Evolutionary conservation across 2,329 filamentous ascomycete species (phyloP), one percentile per base, ranked within the genome.

Genomic region (Bertia moriformis): DNA sequence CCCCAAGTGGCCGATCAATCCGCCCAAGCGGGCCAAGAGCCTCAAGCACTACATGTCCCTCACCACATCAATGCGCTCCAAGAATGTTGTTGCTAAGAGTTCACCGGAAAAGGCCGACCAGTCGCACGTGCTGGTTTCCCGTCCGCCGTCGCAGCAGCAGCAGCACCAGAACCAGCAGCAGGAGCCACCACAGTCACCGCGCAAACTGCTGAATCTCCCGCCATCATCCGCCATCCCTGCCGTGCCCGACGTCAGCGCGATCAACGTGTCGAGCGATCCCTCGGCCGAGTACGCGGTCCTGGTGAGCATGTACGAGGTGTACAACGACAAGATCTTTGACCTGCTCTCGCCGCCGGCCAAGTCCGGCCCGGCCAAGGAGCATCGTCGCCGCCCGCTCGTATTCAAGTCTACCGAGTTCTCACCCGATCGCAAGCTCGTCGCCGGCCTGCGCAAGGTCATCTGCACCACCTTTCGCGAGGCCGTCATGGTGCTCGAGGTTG

Each of bases 291-390:
- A 94, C 49, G 81, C 83, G 4, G 77, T 98, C 40, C 65, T 98
- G 10, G 70, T 98, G 17, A 94, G 87, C 40, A 98, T 98, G 88
- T 96, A 96, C 58, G 91, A 98, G 57, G 89, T 98, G 1, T 95
- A 98, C 64, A 98, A 96, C 53, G 89, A 98, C 60, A 79, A 88
- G 24, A 96, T 98, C 47, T 96, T 93, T 55, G 91, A 98, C 51
- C 74, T 98, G 0, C 66, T 98, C 1, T 83, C 81, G 0, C 72
- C 74, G 0, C 69, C 73, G 2, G 59, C 66, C 15, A 71, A 71
- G 44, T 67, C 67, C 0, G 70, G 69, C 27, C 67, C 68, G 4
- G 22, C 22, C 22, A 86, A 84, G 49, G 79, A 85, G 42, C 67
- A 69, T 45, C 70, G 78, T 38, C 77, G 91, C n/a, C 75, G 88